Conservation (phyloP, 352 stramenopile genomes). For the Phytophthora pisi region DNA sequence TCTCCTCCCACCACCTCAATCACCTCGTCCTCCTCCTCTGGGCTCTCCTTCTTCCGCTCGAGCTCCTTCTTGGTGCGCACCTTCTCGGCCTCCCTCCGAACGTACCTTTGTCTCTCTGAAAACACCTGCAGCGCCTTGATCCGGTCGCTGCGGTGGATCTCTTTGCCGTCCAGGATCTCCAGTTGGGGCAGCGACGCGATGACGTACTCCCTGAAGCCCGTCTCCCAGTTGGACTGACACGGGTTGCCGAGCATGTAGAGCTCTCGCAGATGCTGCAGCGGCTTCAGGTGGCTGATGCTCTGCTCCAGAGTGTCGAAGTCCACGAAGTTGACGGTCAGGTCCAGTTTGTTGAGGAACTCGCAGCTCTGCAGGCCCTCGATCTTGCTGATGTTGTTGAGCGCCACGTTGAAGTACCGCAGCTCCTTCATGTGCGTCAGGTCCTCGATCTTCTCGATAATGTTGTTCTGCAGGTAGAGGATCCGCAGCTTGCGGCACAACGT, state of each 20-base stretch:
- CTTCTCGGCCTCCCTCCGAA: conserved; percentile 37
- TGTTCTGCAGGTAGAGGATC: conserved; percentile 97
- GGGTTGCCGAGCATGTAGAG: conserved; percentile 96
- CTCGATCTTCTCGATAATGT: conserved; percentile 94
- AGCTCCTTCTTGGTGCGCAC: conserved; percentile 31
- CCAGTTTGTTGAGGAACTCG: conserved; percentile 93
- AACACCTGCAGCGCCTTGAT: conserved; percentile 91
- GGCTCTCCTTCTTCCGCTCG: conserved; percentile 11
- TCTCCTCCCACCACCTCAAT: conserved; percentile 44
- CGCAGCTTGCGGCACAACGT: conserved; percentile 90
- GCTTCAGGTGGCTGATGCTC: conserved; percentile 83
- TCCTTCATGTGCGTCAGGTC: conserved; percentile 94
- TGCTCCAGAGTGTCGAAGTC: conserved; percentile 90
- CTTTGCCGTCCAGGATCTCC: conserved; percentile 88
- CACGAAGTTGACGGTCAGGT: conserved; percentile 97
- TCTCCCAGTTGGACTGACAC: conserved; percentile 75
- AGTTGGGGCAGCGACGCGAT: conserved; percentile 88
- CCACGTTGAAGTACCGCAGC: conserved; percentile 96
- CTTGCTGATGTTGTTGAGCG: conserved; percentile 93
- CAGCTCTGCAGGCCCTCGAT: conserved; percentile 88
- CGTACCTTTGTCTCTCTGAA: conserved; percentile 40
- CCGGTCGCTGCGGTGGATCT: conserved; percentile 83
- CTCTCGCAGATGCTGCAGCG: conserved; percentile 84
- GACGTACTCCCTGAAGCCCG: conserved; percentile 82
- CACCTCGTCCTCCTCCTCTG: conserved; percentile 32